Conservation (phyloP, 176 grass and related monocot species). For the Triticum aestivum region DNA sequence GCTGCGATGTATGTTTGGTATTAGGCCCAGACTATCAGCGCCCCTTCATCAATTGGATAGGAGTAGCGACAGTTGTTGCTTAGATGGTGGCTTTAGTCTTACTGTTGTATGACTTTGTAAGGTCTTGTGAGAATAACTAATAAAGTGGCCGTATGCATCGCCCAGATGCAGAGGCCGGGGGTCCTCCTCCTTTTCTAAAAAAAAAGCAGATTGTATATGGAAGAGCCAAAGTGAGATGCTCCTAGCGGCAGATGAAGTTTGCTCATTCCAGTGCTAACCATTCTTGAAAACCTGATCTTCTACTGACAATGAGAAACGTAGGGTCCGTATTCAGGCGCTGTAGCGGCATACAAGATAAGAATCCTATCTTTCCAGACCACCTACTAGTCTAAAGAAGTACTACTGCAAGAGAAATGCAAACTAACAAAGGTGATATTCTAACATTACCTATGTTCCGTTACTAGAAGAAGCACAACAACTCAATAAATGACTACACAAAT, state of each 20-base stretch:
- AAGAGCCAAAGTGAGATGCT: background rate
- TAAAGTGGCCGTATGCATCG: too few relatives aligned
- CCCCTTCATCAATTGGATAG: too few relatives aligned
- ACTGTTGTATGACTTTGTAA: too few relatives aligned
- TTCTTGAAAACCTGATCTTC: background rate
- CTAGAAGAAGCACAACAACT: background rate
- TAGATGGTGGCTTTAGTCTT: too few relatives aligned
- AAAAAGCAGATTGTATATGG: background rate
- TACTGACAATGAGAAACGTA: conserved; percentile 16
- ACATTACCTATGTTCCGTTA: background rate
- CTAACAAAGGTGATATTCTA: background rate
- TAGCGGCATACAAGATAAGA: conserved; percentile 13
- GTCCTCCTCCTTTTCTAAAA: too few relatives aligned
- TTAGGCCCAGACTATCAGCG: too few relatives aligned
- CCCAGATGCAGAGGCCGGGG: too few relatives aligned
- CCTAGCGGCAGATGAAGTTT: background rate
- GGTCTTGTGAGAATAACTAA: too few relatives aligned
- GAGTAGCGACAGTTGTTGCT: too few relatives aligned
- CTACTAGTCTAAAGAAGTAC: background rate
- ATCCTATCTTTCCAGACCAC: background rate
- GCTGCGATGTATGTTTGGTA: too few relatives aligned
- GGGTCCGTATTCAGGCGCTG: background rate
- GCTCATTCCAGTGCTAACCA: background rate
- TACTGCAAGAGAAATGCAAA: conserved; percentile 8
- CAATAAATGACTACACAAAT: background rate